Conservation (phyloP, 805 yeast genomes). For the Tetrapisispora phaffii region DNA sequence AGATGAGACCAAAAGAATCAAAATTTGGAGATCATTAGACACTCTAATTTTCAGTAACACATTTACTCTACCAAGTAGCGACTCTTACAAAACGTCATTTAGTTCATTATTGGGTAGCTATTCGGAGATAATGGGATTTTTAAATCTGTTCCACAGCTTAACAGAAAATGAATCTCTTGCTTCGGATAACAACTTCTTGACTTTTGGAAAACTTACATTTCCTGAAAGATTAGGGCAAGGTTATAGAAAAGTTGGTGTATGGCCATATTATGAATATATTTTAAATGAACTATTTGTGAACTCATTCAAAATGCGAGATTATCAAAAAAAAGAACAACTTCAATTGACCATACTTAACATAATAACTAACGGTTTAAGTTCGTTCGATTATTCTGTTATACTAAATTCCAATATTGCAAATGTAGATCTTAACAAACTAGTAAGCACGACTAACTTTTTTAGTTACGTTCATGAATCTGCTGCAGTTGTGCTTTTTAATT, state of each 20-base stretch:
- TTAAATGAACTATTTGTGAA: conserved; percentile 56
- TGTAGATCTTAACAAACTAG: conserved; percentile 41
- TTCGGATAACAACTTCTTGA: conserved; percentile 16
- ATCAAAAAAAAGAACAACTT: conserved; percentile 33
- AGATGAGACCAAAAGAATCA: conserved; percentile 33
- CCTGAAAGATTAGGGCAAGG: conserved; percentile 56
- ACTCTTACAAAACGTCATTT: conserved; percentile 37
- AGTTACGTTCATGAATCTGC: conserved; percentile 58
- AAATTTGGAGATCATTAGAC: conserved; percentile 64
- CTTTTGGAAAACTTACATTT: conserved; percentile 40
- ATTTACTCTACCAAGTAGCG: conserved; percentile 16
- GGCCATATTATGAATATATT: conserved; percentile 73
- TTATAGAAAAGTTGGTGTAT: conserved; percentile 55
- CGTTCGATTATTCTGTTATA: conserved; percentile 45
- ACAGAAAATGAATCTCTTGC: conserved; percentile 26
- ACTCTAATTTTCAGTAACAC: conserved; percentile 47
- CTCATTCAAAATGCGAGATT: conserved; percentile 29
- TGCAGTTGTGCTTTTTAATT: conserved; percentile 53
- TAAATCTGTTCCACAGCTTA: conserved; percentile 41
- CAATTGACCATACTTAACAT: conserved; percentile 47
- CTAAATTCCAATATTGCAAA: conserved; percentile 43
- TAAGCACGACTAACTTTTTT: conserved; percentile 36
- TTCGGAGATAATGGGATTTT: conserved; percentile 53
- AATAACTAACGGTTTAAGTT: conserved; percentile 37
- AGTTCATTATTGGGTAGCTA: conserved; percentile 39